These are phyloP conservation scores for Mucor lusitanicus DNA, from an alignment of 371 early-diverging fungal species.

Conservation along the genomic window DNA sequence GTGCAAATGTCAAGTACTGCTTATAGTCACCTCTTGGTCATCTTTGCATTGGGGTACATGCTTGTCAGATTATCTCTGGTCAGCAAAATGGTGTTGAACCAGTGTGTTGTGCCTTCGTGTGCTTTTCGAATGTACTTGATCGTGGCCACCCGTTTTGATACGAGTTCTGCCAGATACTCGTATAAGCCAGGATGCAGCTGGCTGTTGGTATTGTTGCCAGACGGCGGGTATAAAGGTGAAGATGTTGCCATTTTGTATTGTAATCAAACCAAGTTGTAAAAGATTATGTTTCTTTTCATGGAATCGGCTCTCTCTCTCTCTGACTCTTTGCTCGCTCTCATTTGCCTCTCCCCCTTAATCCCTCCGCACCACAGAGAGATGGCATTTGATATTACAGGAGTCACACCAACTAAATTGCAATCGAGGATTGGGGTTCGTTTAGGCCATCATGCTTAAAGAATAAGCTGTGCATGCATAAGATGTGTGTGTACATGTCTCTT, in stretches of 20 bases:
- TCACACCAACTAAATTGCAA: not conserved
- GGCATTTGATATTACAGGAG: not conserved
- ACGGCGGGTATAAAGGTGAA: constrained; percentile 18
- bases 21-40: constrained; percentile 39
- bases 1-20: not conserved
- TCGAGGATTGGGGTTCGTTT: not conserved
- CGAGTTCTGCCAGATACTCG: constrained; percentile 59
- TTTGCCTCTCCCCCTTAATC: not conserved
- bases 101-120: constrained; percentile 59
- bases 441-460: not conserved
- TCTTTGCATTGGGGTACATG: constrained; percentile 43
- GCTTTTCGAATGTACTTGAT: constrained; percentile 62
- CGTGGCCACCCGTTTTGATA: constrained; percentile 68
- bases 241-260: constrained; percentile 16
- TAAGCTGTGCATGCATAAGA: not conserved
- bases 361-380: not conserved
- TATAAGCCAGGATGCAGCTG: constrained; percentile 37
- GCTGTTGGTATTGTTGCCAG: not conserved
- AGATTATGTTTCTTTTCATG: not conserved
- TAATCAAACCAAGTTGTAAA: not conserved
- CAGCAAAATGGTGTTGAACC: constrained; percentile 64
- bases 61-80: constrained; percentile 49
- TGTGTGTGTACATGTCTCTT: not conserved
- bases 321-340: not conserved
- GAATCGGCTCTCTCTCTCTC: not conserved